phyloP scores from a whole-genome alignment of 805 yeast species.

The Saturnispora bothae region DNA sequence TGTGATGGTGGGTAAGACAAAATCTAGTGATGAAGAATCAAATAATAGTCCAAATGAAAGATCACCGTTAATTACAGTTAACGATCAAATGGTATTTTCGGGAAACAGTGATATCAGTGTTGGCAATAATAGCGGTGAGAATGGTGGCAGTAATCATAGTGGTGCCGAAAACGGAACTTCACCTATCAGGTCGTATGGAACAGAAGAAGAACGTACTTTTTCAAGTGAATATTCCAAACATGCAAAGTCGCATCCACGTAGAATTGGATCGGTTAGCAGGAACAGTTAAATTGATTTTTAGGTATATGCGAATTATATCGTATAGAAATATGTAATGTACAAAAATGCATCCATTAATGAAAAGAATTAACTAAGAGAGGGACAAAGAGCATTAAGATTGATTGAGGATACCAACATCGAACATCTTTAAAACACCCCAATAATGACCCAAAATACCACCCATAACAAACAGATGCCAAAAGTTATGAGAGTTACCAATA shows the following conservation, averaged over 20 bases:
- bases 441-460: slow-evolving; percentile 89
- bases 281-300: too few species aligned
- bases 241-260: slow-evolving; percentile 6
- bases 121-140: too few species aligned
- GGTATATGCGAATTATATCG: too few species aligned
- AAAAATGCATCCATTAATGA: too few species aligned
- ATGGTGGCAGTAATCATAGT: not conserved
- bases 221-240: slow-evolving; percentile 7
- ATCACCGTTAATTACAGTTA: slow-evolving; percentile 8
- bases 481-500: slow-evolving; percentile 66
- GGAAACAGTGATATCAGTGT: not conserved
- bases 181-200: not conserved
- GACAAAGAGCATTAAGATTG: not conserved
- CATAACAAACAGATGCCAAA: slow-evolving; percentile 90
- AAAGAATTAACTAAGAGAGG: not conserved
- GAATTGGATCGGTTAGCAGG: slow-evolving; percentile 4
- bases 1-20: slow-evolving; percentile 22
- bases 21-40: not conserved
- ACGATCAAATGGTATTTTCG: slow-evolving; percentile 10
- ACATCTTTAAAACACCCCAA: slow-evolving; percentile 65
- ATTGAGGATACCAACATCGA: slow-evolving; percentile 23
- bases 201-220: slow-evolving; percentile 1
- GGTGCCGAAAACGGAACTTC: too few species aligned
- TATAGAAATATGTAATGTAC: not conserved
- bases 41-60: not conserved